These are phyloP conservation scores for Kuraishia molischiana DNA, from an alignment of 805 yeast species.

Conservation along the genomic window DNA sequence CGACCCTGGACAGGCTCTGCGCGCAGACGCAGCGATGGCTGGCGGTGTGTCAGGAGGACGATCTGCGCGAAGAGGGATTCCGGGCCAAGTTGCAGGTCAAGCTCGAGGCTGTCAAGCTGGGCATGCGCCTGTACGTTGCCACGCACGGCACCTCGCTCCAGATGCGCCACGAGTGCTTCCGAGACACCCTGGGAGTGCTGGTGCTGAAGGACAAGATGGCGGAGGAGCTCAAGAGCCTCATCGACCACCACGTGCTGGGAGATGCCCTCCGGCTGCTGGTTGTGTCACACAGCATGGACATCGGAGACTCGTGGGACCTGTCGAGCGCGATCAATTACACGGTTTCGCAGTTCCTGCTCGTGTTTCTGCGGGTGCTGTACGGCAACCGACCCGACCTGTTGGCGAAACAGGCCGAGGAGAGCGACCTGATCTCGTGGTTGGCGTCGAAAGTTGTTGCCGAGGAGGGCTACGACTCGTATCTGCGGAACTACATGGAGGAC, in stretches of 20 bases:
- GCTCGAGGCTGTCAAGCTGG: not conserved
- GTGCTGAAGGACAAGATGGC: not conserved
- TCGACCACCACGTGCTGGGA: not conserved
- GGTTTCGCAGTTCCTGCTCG: not conserved
- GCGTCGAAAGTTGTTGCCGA: not conserved
- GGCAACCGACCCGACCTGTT: not conserved
- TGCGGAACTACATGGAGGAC: not conserved
- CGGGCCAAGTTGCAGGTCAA: not conserved
- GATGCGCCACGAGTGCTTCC: not conserved
- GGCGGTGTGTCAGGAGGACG: not conserved
- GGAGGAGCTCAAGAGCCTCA: not conserved
- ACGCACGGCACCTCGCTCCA: not conserved
- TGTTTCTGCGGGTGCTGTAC: not conserved
- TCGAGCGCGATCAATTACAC: not conserved
- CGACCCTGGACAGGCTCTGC: not conserved
- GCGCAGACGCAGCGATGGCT: not conserved
- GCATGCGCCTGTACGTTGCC: not conserved
- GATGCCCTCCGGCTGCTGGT: not conserved
- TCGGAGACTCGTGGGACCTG: too few species aligned
- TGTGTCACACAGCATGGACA: too few species aligned
- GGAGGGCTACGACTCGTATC: not conserved
- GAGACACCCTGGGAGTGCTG: not conserved
- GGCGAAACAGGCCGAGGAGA: not conserved
- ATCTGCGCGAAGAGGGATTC: not conserved
- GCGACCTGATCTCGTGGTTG: not conserved